A percentile compares a stretch with the other conserved stretches of the same genome.
Evolutionary conservation across 345 rosid genomes (phyloP).

Genomic region (Trapa incisa): DNA sequence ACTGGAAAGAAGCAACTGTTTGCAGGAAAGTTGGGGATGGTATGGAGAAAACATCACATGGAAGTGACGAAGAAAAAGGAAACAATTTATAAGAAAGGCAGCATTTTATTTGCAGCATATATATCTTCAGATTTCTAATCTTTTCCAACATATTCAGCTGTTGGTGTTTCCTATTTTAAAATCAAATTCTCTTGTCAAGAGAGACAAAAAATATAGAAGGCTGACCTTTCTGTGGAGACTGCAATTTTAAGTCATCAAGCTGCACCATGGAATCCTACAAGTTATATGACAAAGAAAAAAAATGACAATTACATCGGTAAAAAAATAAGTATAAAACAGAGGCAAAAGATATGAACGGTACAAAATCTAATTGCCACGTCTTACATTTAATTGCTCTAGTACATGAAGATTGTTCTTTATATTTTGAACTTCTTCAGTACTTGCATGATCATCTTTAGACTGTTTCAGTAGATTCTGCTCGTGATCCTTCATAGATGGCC

Average conservation of each 20-base stretch:
- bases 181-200: not conserved
- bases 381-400: constrained; percentile 29
- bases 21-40: not conserved
- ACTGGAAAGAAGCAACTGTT: not conserved
- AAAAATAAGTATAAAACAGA: constrained; percentile 3
- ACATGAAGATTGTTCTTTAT: constrained; percentile 16
- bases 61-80: no score
- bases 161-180: not conserved
- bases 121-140: not conserved
- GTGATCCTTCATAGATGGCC: constrained; percentile 4
- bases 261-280: constrained; percentile 25
- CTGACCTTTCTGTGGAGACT: constrained; percentile 39
- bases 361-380: constrained; percentile 4
- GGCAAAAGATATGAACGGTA: not conserved
- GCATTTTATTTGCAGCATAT: not conserved
- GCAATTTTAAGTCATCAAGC: constrained; percentile 24
- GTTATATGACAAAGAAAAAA: not conserved
- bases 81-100: not conserved
- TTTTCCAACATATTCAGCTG: not conserved
- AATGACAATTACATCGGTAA: not conserved
- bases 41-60: not conserved
- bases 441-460: constrained; percentile 14
- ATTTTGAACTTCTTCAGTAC: constrained; percentile 21
- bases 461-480: constrained; percentile 14
- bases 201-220: not conserved